phyloP scores from a whole-genome alignment of 495 filamentous ascomycete genomes.

The Neurospora sp. region DNA sequence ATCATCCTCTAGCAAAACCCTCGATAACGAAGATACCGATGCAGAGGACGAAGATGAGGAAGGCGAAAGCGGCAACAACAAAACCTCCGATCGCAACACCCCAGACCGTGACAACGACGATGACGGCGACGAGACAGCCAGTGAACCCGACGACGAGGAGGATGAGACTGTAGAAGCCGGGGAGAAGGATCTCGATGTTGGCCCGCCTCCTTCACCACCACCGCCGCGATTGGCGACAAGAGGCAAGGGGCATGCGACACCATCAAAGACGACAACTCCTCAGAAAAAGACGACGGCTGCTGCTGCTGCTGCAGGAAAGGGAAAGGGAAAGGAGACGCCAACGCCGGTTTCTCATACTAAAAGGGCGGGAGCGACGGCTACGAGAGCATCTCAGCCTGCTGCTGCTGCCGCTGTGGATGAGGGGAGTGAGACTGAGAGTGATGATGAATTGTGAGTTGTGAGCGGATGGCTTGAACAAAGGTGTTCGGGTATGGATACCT shows the following conservation, averaged over 20 bases:
- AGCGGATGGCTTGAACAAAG: too few species aligned
- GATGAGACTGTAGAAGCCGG: background rate
- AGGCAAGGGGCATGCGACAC: background rate
- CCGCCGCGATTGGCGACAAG: constrained; percentile 3
- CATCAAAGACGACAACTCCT: background rate
- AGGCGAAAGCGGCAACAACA: constrained; percentile 5
- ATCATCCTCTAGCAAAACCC: background rate
- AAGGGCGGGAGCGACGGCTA: constrained; percentile 13
- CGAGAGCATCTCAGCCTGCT: constrained; percentile 8
- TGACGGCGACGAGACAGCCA: constrained; percentile 28
- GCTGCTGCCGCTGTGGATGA: constrained; percentile 8
- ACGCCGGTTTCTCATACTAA: background rate
- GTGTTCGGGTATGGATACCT: too few species aligned
- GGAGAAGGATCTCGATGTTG: constrained; percentile 1
- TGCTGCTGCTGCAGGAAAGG: background rate
- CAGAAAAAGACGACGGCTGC: background rate
- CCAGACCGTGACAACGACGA: constrained; percentile 30
- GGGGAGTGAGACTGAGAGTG: constrained; percentile 32
- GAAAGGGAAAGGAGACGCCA: constrained; percentile 5
- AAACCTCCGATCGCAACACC: constrained; percentile 14
- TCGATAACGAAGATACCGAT: background rate
- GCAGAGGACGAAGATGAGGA: constrained; percentile 15
- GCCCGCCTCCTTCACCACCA: constrained; percentile 10
- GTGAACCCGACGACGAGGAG: constrained; percentile 38
- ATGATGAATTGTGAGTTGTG: constrained; percentile 29